Conservation (phyloP, 768 basidiomycete genomes). For the Steccherinum ochraceum region DNA sequence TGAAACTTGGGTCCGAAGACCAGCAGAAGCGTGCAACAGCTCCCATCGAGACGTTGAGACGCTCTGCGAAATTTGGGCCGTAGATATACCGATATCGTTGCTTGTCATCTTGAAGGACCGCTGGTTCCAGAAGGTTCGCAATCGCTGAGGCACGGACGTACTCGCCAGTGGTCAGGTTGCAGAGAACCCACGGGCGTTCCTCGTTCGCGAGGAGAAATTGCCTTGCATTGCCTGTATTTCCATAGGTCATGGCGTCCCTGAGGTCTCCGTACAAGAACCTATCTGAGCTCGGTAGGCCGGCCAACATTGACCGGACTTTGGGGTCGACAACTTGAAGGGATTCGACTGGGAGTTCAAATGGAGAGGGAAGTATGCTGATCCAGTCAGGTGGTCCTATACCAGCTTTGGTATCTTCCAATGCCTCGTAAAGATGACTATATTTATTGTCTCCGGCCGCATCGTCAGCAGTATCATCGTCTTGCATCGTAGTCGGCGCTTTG, state of each 20-base stretch:
- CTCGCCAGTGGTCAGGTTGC: constrained; percentile 4
- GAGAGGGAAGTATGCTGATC: too few relatives aligned
- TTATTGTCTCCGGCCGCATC: background rate
- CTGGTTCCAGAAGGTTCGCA: background rate
- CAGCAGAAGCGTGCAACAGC: constrained; percentile 5
- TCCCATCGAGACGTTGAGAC: background rate
- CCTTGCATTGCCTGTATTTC: too few relatives aligned
- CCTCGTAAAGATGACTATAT: background rate
- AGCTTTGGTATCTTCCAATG: background rate
- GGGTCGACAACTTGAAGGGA: background rate
- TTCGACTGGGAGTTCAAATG: too few relatives aligned
- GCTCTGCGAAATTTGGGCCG: too few relatives aligned
- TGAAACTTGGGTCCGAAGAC: constrained; percentile 2
- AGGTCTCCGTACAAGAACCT: too few relatives aligned
- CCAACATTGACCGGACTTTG: background rate
- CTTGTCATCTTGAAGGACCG: too few relatives aligned
- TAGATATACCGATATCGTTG: background rate
- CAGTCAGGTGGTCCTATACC: too few relatives aligned
- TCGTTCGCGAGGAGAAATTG: too few relatives aligned
- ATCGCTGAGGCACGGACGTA: constrained; percentile 4
- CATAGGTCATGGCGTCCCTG: too few relatives aligned
- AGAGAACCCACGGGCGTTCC: constrained; percentile 1
- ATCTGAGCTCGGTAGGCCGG: background rate
- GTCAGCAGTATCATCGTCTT: background rate
- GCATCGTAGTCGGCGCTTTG: background rate